Evolutionary conservation across 192 early-diverging fungal genomes (phyloP).

Genomic region (Spinellus fusiger): DNA sequence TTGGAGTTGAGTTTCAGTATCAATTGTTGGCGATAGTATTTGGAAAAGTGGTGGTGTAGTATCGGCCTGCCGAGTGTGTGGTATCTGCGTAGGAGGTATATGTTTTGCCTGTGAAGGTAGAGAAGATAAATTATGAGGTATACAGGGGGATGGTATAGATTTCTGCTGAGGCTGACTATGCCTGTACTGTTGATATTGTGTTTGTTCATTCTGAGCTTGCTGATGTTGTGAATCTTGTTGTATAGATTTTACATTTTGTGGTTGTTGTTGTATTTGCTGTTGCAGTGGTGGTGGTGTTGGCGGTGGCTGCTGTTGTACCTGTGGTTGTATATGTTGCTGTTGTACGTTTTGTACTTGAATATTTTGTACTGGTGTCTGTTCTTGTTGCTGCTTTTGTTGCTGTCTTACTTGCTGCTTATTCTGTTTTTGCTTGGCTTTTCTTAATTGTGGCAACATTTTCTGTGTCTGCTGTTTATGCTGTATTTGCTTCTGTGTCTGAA

Average conservation of each 20-base stretch:
- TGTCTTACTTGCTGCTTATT: background rate
- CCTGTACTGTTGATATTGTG: background rate
- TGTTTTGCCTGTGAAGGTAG: background rate
- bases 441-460: background rate
- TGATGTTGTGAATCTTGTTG: background rate
- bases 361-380: constrained; percentile 2
- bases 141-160: background rate
- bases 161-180: too few relatives aligned
- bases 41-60: background rate
- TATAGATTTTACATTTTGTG: background rate
- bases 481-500: background rate
- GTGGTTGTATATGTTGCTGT: constrained; percentile 3
- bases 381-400: constrained; percentile 5
- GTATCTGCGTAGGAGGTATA: background rate
- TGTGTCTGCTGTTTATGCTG: background rate
- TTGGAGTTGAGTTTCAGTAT: background rate
- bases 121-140: background rate
- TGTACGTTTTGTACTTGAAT: background rate
- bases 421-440: constrained; percentile 4
- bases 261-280: background rate
- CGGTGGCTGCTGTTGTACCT: background rate
- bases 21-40: background rate
- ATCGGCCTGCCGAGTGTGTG: background rate
- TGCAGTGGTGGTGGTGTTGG: background rate
- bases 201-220: background rate